Percentiles rank a stretch among this genome's conserved stretches.
These are phyloP conservation scores for Cercis canadensis DNA, from an alignment of 306 rosid species.

Conservation along the genomic window DNA sequence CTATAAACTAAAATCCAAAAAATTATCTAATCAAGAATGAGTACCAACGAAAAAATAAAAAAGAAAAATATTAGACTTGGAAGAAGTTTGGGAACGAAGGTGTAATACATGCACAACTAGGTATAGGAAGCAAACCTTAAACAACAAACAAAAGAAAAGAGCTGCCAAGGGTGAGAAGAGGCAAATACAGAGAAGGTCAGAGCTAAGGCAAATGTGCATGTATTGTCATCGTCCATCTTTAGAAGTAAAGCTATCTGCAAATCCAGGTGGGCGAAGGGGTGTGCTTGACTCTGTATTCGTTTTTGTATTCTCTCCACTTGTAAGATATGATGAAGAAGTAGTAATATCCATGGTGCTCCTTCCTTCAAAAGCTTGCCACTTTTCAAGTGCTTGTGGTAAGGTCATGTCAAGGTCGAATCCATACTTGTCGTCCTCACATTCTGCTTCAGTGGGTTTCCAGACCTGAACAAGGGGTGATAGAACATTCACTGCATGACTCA, in stretches of 20 bases:
- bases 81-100: not conserved
- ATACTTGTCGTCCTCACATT: constrained; percentile 50
- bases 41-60: not conserved
- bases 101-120: not conserved
- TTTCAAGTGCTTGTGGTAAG: constrained; percentile 65
- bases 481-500: constrained; percentile 80
- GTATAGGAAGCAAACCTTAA: constrained; percentile 1
- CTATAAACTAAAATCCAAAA: too few species aligned
- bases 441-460: constrained; percentile 74
- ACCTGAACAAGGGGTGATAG: constrained; percentile 74
- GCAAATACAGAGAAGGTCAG: not conserved
- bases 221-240: constrained; percentile 50
- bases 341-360: constrained; percentile 35
- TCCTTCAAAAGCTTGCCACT: constrained; percentile 74
- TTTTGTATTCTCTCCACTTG: constrained; percentile 52
- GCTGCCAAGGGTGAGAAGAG: not conserved
- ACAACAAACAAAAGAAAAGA: not conserved
- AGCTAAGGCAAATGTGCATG: not conserved
- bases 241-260: constrained; percentile 62
- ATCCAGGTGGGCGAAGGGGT: constrained; percentile 53
- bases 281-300: constrained; percentile 70
- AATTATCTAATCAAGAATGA: too few species aligned
- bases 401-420: constrained; percentile 70
- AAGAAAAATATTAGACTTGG: not conserved
- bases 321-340: constrained; percentile 36